These are phyloP conservation scores for bread wheat (Triticum aestivum) DNA, from an alignment of 176 grass and related monocot genomes.

Conservation along the genomic window DNA sequence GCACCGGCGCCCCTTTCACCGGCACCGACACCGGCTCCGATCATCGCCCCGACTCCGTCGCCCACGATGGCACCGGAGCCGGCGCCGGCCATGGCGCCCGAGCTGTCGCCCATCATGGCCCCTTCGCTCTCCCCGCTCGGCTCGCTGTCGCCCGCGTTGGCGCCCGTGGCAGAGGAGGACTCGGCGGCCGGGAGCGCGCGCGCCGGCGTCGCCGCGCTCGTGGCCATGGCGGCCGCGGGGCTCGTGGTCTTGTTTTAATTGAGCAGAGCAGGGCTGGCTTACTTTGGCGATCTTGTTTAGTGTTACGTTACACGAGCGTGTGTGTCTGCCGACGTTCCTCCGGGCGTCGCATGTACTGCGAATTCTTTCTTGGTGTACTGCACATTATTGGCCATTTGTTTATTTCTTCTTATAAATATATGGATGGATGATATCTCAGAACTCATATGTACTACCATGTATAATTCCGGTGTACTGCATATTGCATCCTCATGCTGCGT, in stretches of 20 bases:
- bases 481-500: not conserved
- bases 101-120: conserved; percentile 23
- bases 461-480: not conserved
- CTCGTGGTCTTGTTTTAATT: conserved; percentile 37
- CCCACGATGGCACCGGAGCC: conserved; percentile 10
- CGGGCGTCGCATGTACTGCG: not conserved
- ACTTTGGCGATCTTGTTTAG: not conserved
- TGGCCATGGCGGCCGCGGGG: conserved; percentile 37
- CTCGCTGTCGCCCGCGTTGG: not conserved
- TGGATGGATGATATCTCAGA: not conserved
- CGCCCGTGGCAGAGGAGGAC: conserved; percentile 17
- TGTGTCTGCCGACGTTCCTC: not conserved
- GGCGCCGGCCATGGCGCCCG: conserved; percentile 13
- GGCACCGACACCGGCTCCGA: conserved; percentile 24
- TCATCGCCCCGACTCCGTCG: conserved; percentile 31
- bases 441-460: too few species aligned
- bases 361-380: conserved; percentile 35
- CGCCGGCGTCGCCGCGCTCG: conserved; percentile 19
- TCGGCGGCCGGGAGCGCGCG: conserved; percentile 5
- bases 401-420: conserved; percentile 19
- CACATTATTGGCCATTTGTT: conserved; percentile 46
- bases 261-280: conserved; percentile 26
- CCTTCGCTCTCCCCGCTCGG: conserved; percentile 21
- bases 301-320: not conserved
- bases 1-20: conserved; percentile 27